Conservation (phyloP, 2,329 filamentous ascomycete species). For the Annulohypoxylon truncatum region DNA sequence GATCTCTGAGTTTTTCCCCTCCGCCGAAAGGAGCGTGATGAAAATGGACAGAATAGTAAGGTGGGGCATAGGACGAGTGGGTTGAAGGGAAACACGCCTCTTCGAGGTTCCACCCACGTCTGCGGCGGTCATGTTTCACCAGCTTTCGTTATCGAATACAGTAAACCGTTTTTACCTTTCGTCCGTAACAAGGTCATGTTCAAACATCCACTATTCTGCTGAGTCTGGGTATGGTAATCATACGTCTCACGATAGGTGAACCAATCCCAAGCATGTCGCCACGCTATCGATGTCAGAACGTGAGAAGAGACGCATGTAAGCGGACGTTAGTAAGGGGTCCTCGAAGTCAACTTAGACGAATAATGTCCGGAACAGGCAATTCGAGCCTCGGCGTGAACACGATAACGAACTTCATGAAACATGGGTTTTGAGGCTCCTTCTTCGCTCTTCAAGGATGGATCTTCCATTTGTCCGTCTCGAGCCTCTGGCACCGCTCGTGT, state of each 20-base stretch:
- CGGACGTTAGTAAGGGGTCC: not conserved
- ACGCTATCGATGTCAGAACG: constrained; percentile 6
- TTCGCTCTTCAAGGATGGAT: not conserved
- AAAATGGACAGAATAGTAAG: not conserved
- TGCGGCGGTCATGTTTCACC: constrained; percentile 12
- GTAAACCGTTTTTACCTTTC: constrained; percentile 24
- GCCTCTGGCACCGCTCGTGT: not conserved
- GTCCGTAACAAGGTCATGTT: constrained; percentile 23
- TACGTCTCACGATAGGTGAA: constrained; percentile 1
- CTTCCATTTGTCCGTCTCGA: constrained; percentile 36
- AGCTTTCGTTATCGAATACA: not conserved
- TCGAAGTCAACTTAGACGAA: constrained; percentile 14
- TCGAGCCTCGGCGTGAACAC: constrained; percentile 1
- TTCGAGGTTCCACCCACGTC: constrained; percentile 7
- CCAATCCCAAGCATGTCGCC: constrained; percentile 10
- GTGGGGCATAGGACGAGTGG: constrained; percentile 1
- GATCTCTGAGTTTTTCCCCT: not conserved
- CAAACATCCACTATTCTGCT: constrained; percentile 20
- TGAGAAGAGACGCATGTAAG: constrained; percentile 18
- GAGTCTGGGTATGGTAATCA: constrained; percentile 8
- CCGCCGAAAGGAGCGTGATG: not conserved
- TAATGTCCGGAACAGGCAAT: constrained; percentile 31
- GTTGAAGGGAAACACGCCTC: not conserved
- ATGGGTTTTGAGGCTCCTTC: constrained; percentile 15
- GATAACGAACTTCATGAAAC: not conserved